Evolutionary conservation across 768 basidiomycete genomes (phyloP).

Genomic region (Pisolithus marmoratus): DNA sequence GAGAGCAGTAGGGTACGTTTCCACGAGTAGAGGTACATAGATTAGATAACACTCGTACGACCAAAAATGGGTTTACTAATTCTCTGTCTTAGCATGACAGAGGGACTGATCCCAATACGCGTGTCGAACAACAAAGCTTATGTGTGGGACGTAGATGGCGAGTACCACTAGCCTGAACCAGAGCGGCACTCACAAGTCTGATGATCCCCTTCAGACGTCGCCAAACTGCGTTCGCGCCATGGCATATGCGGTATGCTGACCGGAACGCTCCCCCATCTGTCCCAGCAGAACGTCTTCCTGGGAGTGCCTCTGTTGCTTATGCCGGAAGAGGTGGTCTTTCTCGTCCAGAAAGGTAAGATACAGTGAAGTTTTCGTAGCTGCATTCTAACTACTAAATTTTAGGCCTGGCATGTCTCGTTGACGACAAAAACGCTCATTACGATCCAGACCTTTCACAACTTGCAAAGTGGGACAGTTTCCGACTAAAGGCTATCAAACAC

Average conservation of each 20-base stretch:
- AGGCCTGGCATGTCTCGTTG: constrained; percentile 76
- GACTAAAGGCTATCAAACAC: constrained; percentile 39
- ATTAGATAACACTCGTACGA: too few species aligned
- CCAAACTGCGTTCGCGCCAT: constrained; percentile 71
- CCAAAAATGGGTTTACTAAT: too few species aligned
- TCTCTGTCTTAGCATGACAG: constrained; percentile 11
- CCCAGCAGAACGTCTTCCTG: constrained; percentile 95
- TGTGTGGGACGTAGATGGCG: constrained; percentile 87
- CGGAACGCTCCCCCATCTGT: constrained; percentile 90
- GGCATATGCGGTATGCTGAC: constrained; percentile 79
- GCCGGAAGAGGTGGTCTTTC: constrained; percentile 88
- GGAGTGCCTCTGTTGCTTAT: constrained; percentile 85
- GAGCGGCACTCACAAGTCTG: background rate
- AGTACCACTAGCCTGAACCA: constrained; percentile 5
- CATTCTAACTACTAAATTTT: background rate
- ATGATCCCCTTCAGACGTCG: constrained; percentile 54
- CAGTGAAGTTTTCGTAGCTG: background rate
- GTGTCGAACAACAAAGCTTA: constrained; percentile 77
- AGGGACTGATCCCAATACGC: constrained; percentile 48
- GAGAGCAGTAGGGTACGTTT: too few species aligned
- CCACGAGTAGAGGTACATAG: too few species aligned
- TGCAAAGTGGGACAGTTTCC: constrained; percentile 45
- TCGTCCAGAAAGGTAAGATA: constrained; percentile 70
- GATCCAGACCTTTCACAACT: constrained; percentile 45
- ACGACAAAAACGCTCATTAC: constrained; percentile 58